Evolutionary conservation across 176 grass and related monocot genomes (phyloP).

Genomic region (Elaeis guineensis): DNA sequence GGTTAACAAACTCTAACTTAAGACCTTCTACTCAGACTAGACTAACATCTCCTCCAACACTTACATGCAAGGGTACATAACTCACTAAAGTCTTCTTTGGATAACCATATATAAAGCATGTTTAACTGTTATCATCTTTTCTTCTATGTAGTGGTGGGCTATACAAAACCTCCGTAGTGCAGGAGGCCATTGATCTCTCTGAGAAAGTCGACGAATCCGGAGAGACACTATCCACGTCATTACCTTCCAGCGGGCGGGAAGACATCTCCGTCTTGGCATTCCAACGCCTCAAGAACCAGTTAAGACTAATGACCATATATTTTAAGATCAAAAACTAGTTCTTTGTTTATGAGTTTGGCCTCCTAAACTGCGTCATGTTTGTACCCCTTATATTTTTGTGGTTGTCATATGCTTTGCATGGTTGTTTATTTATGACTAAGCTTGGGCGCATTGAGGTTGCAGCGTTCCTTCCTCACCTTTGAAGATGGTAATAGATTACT

Average conservation of each 20-base stretch:
- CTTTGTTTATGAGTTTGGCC: too few relatives aligned
- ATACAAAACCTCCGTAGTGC: conserved; percentile 14
- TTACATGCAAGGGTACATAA: conserved; percentile 45
- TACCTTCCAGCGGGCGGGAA: conserved; percentile 18
- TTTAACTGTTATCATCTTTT: background rate
- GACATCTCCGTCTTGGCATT: conserved; percentile 50
- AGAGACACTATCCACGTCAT: conserved; percentile 9
- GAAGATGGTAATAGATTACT: conserved; percentile 69
- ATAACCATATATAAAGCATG: background rate
- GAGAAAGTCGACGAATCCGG: conserved; percentile 1
- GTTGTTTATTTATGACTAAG: too few relatives aligned
- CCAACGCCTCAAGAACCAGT: conserved; percentile 48
- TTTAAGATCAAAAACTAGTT: too few relatives aligned
- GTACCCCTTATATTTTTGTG: too few relatives aligned
- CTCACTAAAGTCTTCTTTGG: background rate
- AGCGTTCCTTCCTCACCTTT: conserved; percentile 26
- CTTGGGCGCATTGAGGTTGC: background rate
- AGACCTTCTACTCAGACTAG: conserved; percentile 49
- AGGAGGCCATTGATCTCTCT: conserved; percentile 17
- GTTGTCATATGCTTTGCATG: too few relatives aligned
- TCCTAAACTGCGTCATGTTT: too few relatives aligned
- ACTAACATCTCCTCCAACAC: conserved; percentile 19
- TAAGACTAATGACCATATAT: background rate
- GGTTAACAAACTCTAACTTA: conserved; percentile 48
- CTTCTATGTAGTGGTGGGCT: conserved; percentile 25